A percentile compares a stretch with the other conserved stretches of the same genome.
These are phyloP conservation scores for Kodamaea plutei DNA, from an alignment of 1,139 yeast species.

Conservation along the genomic window DNA sequence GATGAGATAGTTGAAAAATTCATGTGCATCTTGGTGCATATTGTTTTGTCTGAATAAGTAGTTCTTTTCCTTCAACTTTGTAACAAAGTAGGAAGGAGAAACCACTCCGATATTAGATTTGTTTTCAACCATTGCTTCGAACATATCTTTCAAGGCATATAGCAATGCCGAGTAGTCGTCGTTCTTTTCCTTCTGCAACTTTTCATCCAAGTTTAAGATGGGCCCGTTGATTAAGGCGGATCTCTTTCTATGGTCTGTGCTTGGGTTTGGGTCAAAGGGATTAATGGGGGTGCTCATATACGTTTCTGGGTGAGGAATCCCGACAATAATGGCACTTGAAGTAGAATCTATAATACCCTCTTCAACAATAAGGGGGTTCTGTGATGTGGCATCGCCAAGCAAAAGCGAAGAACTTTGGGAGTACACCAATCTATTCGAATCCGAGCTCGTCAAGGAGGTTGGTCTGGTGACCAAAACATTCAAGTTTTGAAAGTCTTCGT, in stretches of 20 bases:
- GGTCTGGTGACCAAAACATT: slow-evolving; percentile 40
- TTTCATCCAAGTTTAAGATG: slow-evolving; percentile 71
- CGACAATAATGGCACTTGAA: slow-evolving; percentile 37
- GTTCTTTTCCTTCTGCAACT: slow-evolving; percentile 40
- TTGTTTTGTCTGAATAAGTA: slow-evolving; percentile 75
- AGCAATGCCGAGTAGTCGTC: slow-evolving; percentile 51
- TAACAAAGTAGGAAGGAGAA: slow-evolving; percentile 72
- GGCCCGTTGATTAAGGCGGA: slow-evolving; percentile 83
- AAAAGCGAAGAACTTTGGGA: slow-evolving; percentile 38
- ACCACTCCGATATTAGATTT: slow-evolving; percentile 73
- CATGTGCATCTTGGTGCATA: slow-evolving; percentile 99
- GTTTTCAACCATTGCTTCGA: slow-evolving; percentile 78
- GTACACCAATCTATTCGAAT: slow-evolving; percentile 24
- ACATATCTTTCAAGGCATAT: slow-evolving; percentile 77
- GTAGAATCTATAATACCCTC: slow-evolving; percentile 19
- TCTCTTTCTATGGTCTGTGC: slow-evolving; percentile 74
- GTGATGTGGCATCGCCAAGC: slow-evolving; percentile 15
- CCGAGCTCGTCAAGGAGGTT: slow-evolving; percentile 8
- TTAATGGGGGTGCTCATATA: slow-evolving; percentile 33
- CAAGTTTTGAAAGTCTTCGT: slow-evolving; percentile 31
- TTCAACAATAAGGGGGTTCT: slow-evolving; percentile 1
- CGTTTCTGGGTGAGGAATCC: slow-evolving; percentile 43
- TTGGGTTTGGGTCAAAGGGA: slow-evolving; percentile 48
- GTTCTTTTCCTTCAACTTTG: slow-evolving; percentile 74
- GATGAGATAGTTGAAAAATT: slow-evolving; percentile 80